These are phyloP conservation scores for Gonapodya sp. DNA, from an alignment of 192 early-diverging fungal species.

Conservation along the genomic window DNA sequence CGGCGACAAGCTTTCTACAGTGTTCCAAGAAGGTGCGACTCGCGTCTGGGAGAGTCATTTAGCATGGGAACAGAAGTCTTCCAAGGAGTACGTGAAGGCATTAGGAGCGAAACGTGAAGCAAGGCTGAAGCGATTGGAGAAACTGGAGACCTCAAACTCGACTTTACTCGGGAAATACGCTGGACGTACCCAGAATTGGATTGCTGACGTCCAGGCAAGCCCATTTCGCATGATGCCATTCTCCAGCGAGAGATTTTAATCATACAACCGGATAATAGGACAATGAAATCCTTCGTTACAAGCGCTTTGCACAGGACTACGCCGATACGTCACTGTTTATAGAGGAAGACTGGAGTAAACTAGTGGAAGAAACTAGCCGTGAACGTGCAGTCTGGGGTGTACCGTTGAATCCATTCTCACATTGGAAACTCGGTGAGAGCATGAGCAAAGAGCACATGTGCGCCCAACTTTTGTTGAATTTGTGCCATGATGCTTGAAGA, in stretches of 20 bases:
- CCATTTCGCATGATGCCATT: neutral
- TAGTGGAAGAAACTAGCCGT: neutral
- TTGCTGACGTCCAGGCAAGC: slow-evolving; percentile 29
- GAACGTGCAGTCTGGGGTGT: neutral
- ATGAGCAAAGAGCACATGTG: neutral
- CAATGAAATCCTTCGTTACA: slow-evolving; percentile 42
- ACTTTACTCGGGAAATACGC: slow-evolving; percentile 39
- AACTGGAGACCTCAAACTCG: slow-evolving; percentile 38
- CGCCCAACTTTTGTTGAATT: neutral
- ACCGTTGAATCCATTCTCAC: neutral
- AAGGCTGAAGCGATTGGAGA: slow-evolving; percentile 24
- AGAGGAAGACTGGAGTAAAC: neutral
- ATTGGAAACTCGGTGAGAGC: neutral
- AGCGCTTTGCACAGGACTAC: slow-evolving; percentile 47
- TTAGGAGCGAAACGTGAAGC: slow-evolving; percentile 21
- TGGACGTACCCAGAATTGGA: slow-evolving; percentile 39
- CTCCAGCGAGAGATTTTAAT: neutral
- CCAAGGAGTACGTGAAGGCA: slow-evolving; percentile 35
- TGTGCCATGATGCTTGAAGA: slow-evolving; percentile 10
- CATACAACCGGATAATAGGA: slow-evolving; percentile 21
- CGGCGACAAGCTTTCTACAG: slow-evolving; percentile 33
- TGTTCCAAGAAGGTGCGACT: slow-evolving; percentile 46
- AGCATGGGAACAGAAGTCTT: slow-evolving; percentile 34
- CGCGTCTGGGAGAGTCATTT: slow-evolving; percentile 49
- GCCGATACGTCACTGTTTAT: slow-evolving; percentile 38